Evolutionary conservation across 495 filamentous ascomycete species (phyloP).

Genomic region (Lasiosphaeris hirsuta): DNA sequence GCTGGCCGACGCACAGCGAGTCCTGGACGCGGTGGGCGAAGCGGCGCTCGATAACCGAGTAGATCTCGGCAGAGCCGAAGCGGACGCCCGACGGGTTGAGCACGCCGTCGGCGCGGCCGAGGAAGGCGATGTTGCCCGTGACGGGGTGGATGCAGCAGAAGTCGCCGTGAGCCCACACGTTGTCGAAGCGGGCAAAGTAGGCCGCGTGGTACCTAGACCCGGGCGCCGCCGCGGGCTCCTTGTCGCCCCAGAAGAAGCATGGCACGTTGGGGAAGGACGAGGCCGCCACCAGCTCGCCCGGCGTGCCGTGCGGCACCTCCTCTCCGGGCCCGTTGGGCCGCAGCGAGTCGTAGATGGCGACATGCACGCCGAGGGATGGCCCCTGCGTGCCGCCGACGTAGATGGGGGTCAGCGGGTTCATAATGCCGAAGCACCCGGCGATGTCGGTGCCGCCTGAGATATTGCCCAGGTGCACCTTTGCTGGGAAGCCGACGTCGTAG

Average conservation of each 20-base stretch:
- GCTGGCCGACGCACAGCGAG: slow-evolving; percentile 71
- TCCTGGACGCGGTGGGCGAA: slow-evolving; percentile 62
- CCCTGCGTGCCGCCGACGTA: slow-evolving; percentile 70
- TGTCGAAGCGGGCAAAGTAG: slow-evolving; percentile 69
- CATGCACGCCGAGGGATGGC: slow-evolving; percentile 57
- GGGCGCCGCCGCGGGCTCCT: slow-evolving; percentile 34
- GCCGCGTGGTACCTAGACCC: slow-evolving; percentile 60
- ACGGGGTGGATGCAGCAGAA: slow-evolving; percentile 67
- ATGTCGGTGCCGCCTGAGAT: slow-evolving; percentile 79
- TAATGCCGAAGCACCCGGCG: slow-evolving; percentile 63
- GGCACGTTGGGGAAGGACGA: slow-evolving; percentile 71
- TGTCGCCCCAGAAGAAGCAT: slow-evolving; percentile 66
- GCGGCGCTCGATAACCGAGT: slow-evolving; percentile 64
- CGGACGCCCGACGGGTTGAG: slow-evolving; percentile 84
- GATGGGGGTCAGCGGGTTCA: slow-evolving; percentile 67
- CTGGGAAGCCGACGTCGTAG: slow-evolving; percentile 72
- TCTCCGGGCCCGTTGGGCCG: slow-evolving; percentile 50
- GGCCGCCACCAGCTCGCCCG: slow-evolving; percentile 71
- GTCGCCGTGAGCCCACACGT: slow-evolving; percentile 80
- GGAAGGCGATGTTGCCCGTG: slow-evolving; percentile 62
- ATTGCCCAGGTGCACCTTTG: slow-evolving; percentile 61
- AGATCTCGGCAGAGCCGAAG: slow-evolving; percentile 83
- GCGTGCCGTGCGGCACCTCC: slow-evolving; percentile 55
- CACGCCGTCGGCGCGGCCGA: slow-evolving; percentile 85
- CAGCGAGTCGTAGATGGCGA: slow-evolving; percentile 67